Evolutionary conservation across 1,139 yeast genomes (phyloP), one percentile per base, ranked within the genome.

Genomic region (Suhomyces coccinellae): DNA sequence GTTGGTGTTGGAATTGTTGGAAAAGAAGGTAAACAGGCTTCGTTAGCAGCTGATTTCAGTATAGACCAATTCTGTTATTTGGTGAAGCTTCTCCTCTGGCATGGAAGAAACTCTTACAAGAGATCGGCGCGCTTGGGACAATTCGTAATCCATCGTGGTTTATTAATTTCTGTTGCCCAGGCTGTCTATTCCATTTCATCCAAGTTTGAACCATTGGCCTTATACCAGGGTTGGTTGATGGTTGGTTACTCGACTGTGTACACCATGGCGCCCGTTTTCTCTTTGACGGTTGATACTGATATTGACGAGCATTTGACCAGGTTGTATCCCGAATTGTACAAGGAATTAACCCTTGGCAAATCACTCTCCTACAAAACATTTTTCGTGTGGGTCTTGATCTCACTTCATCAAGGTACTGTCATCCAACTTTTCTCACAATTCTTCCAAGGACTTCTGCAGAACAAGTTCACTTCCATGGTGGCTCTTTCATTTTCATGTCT

Each of bases 1-100:
- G 97, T 95, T 10, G 99, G 99, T 46, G 96, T 95, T 33, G 99
- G 99, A 44, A 93, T 95, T 55, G 99, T 93, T 22, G 99, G 99
- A 34, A 95, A 95, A 62, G 99, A 95, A 65, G 99, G 99, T 26
- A 85, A 85, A 54, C 99, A 95, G 63, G 99, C 99, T 0, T 89
- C 97, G 0, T 71, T 95, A 44, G 97, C 98, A 3, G 99, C 99
- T 0, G 99, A 95, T 66, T 95, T 91, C 65, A 88, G 97, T 31
- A 82, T 95, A 44, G 86, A 90, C 34, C 97, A 91, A 65, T 95
- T 95, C 63, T 88, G 95, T 59, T 89, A 88, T 63, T 68, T 95
- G 50, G 87, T 95, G 37, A 89, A 89, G 57, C 75, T 95, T 45
- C 69, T 95, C 40, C 76, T 95, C 40, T 95, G 99, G 99, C 99